These are phyloP conservation scores for Tulasnella sp. DNA, from an alignment of 768 basidiomycete genomes.

Conservation along the genomic window DNA sequence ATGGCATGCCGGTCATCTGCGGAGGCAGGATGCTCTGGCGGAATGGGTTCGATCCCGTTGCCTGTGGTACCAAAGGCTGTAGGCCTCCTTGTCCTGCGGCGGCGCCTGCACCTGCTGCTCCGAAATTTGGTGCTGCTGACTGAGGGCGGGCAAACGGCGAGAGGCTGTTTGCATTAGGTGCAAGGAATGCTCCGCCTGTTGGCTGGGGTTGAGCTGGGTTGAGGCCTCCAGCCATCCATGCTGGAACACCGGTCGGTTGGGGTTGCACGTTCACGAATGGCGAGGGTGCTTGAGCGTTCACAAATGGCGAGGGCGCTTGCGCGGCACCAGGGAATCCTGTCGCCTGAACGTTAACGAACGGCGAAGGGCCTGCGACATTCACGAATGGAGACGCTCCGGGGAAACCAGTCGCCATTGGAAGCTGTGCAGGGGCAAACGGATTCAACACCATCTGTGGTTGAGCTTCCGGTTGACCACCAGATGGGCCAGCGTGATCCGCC, in stretches of 20 bases:
- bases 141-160: constrained; percentile 26
- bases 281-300: constrained; percentile 29
- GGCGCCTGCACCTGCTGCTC: constrained; percentile 15
- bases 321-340: constrained; percentile 42
- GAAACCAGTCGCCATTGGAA: constrained; percentile 41
- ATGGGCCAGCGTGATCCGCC: constrained; percentile 62
- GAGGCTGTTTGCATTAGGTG: neutral
- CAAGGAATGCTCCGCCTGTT: constrained; percentile 14
- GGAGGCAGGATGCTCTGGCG: constrained; percentile 74
- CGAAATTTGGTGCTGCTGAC: constrained; percentile 31
- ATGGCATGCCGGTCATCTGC: constrained; percentile 62
- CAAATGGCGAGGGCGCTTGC: constrained; percentile 17
- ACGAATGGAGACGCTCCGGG: constrained; percentile 42
- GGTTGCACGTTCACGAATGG: constrained; percentile 41
- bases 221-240: neutral
- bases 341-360: constrained; percentile 48
- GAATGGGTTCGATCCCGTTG: constrained; percentile 75
- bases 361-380: constrained; percentile 48
- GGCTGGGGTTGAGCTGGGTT: constrained; percentile 14
- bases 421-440: constrained; percentile 72
- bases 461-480: constrained; percentile 56
- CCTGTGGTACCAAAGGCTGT: constrained; percentile 35
- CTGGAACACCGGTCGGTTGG: constrained; percentile 61
- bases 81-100: constrained; percentile 36
- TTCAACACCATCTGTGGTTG: constrained; percentile 60